Base-by-base conservation (phyloP, 1,284 basidiomycete species). In the Ganoderma resinaceum region DNA sequence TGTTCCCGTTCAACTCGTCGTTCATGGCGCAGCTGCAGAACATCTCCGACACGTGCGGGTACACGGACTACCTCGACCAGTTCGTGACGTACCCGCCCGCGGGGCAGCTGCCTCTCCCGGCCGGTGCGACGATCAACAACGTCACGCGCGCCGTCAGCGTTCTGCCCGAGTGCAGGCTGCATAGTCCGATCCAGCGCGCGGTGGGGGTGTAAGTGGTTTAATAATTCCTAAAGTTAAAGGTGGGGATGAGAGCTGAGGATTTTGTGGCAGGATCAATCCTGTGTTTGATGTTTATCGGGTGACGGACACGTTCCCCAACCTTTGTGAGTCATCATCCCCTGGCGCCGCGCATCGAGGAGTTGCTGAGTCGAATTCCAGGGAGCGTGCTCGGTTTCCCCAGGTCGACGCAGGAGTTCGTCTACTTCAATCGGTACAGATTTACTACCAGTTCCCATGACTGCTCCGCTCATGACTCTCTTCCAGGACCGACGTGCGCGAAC, bases 321-420 rank as follows among this genome's bases (percentile, higher is more conserved):
- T 78, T 20, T 81, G 79, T 80, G 61, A 46, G 78, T 69, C 1
- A 1, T 31, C 18, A 3, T 0, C 35, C 14, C 9, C 31, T 1
- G 2, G 3, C 18, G 9, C 62, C 37, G 12, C 66, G 80, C 75
- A 68, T 78, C 79, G 6, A 16, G n/a, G 31, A 58, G 18, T 3
- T 79, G 6, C 31, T 35, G 31, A 58, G 18, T 3, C 1, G 0
- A 9, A 33, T n/a, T 20, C 14, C 52, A 85, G 84, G 86, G 86
- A 87, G 85, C 72, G 86, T 88, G 3, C 80, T 88, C 40, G 86
- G 86, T 5, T 87, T 87, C 79, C 86, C 86, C n/a, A 79, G 83
- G 11, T 82, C 83, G 6, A 87, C 85, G 0, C 86, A 88, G 74
- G 75, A 87, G 67, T 87, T 87, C 70, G 73, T 81, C 42, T 81